Percentiles rank a stretch among this genome's conserved stretches.
Conservation (phyloP, 345 rosid species). For the Hibiscus tridactylites region DNA sequence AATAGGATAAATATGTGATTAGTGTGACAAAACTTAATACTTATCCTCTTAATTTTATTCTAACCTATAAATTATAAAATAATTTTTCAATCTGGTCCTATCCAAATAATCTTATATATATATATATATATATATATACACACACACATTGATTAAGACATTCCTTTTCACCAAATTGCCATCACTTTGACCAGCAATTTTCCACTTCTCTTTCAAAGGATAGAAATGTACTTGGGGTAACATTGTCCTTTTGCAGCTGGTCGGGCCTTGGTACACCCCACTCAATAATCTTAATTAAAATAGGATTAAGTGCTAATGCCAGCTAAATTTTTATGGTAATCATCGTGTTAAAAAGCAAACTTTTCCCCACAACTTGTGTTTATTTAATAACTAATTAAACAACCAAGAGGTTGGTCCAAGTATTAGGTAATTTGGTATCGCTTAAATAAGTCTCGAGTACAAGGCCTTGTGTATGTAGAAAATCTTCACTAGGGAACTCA, state of each 20-base stretch:
- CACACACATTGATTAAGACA: background rate
- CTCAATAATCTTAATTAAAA: background rate
- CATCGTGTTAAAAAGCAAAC: background rate
- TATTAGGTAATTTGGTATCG: too few species aligned
- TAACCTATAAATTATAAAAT: background rate
- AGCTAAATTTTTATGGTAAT: background rate
- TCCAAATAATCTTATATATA: slow-evolving; percentile 1
- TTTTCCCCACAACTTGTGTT: background rate
- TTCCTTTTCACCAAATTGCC: background rate
- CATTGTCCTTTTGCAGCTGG: background rate
- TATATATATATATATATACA: too few species aligned
- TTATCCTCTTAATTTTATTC: background rate
- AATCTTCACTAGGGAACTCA: too few species aligned
- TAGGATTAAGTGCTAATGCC: background rate
- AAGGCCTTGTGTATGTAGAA: too few species aligned
- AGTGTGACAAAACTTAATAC: background rate
- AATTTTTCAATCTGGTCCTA: background rate
- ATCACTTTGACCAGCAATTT: background rate
- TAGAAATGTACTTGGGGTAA: background rate
- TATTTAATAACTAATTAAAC: too few species aligned
- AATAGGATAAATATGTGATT: background rate
- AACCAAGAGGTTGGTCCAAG: too few species aligned
- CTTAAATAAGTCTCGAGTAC: too few species aligned
- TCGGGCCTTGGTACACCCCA: background rate
- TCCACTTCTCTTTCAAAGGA: background rate